phyloP scores from a whole-genome alignment of 2,329 filamentous ascomycete species.

The Talaromyces sp. region DNA sequence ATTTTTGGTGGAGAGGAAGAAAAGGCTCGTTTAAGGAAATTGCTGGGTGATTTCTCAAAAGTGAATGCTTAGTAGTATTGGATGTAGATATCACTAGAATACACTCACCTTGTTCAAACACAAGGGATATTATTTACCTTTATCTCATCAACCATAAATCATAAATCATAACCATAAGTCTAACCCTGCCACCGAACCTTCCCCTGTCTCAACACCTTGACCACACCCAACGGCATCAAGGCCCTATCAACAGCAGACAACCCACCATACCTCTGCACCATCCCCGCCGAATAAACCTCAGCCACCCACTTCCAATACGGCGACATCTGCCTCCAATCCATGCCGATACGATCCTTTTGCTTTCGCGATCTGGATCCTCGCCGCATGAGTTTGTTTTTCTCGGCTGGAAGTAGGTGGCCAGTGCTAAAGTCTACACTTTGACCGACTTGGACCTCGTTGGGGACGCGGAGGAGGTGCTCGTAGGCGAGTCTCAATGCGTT shows the following conservation, averaged over 20 bases:
- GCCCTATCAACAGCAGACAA: constrained; percentile 42
- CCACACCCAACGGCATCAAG: constrained; percentile 45
- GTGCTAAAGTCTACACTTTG: constrained; percentile 31
- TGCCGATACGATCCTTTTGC: constrained; percentile 24
- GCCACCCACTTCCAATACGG: constrained; percentile 47
- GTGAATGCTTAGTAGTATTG: neutral
- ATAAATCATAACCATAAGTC: constrained; percentile 16
- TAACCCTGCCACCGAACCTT: constrained; percentile 45
- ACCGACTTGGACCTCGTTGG: constrained; percentile 33
- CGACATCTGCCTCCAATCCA: constrained; percentile 36
- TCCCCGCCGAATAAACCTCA: constrained; percentile 42
- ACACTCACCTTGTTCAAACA: neutral
- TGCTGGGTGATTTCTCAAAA: constrained; percentile 27
- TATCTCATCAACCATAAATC: neutral
- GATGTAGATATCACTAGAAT: neutral
- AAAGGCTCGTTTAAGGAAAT: constrained; percentile 38
- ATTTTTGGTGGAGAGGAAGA: constrained; percentile 68
- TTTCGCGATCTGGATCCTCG: neutral
- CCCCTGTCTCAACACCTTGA: constrained; percentile 43
- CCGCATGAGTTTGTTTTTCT: neutral
- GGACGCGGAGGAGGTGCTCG: constrained; percentile 31
- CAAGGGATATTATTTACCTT: neutral
- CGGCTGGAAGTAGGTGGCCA: constrained; percentile 25
- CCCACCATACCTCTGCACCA: constrained; percentile 42
- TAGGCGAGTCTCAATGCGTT: constrained; percentile 34